Evolutionary conservation across 352 stramenopile species (phyloP).

Genomic region (Phytophthora sp.): DNA sequence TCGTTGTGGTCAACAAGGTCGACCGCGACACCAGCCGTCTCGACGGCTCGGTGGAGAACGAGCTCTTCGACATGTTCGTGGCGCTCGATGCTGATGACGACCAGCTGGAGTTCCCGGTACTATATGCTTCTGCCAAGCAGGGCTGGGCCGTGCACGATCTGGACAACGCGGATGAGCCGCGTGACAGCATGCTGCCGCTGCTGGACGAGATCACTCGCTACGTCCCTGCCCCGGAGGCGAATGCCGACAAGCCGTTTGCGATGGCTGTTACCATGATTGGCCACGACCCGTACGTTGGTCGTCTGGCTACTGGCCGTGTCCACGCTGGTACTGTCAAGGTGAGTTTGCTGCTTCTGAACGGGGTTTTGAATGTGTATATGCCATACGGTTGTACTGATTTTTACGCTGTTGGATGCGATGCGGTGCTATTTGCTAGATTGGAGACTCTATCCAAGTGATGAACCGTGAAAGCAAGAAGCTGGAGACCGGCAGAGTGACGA

Average conservation of each 20-base stretch:
- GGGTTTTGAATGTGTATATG: conserved; percentile 6
- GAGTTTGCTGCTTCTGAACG: too few species aligned
- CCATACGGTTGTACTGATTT: conserved; percentile 6
- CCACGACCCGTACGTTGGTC: conserved; percentile 98
- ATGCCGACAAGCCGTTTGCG: conserved; percentile 89
- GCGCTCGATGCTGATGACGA: conserved; percentile 93
- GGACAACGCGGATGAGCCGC: conserved; percentile 63
- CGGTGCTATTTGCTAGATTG: conserved; percentile 44
- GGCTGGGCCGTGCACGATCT: conserved; percentile 95
- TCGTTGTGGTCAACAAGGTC: conserved; percentile 99
- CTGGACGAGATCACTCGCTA: conserved; percentile 97
- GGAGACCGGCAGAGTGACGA: conserved; percentile 82
- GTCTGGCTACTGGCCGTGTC: conserved; percentile 96
- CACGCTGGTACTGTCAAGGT: conserved; percentile 91
- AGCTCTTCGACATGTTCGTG: conserved; percentile 98
- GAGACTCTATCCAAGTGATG: conserved; percentile 92
- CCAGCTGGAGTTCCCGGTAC: conserved; percentile 96
- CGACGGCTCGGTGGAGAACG: conserved; percentile 95
- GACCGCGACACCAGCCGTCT: conserved; percentile 92
- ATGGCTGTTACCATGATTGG: conserved; percentile 97
- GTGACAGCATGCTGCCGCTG: conserved; percentile 93
- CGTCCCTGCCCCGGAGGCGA: conserved; percentile 89
- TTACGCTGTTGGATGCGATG: not conserved
- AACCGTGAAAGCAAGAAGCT: conserved; percentile 86
- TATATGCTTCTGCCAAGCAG: conserved; percentile 96